phyloP scores from a whole-genome alignment of 352 stramenopile genomes.

The Blastocystis sp. region DNA sequence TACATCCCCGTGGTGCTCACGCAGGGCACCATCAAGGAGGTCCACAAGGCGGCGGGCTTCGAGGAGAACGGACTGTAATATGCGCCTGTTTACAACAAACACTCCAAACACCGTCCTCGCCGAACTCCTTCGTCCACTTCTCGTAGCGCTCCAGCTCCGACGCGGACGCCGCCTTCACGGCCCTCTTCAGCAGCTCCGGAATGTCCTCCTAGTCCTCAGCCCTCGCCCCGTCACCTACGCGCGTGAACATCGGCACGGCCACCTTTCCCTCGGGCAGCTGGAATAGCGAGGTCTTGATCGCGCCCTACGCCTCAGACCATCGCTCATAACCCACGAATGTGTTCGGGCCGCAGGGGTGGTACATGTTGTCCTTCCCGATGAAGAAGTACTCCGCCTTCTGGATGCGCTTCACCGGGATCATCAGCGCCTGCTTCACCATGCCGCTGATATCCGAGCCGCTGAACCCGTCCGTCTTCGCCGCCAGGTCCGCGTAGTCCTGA shows the following conservation, averaged over 20 bases:
- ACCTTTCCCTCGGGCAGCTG: conserved; percentile 79
- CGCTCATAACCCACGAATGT: not conserved
- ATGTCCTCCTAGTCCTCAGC: conserved; percentile 85
- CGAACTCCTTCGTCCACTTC: conserved; percentile 98
- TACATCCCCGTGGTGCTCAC: conserved; percentile 46
- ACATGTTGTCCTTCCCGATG: conserved; percentile 38
- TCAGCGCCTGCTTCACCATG: conserved; percentile 91
- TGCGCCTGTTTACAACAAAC: not conserved
- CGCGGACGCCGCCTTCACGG: conserved; percentile 86
- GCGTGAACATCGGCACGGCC: conserved; percentile 78
- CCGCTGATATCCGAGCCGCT: conserved; percentile 94
- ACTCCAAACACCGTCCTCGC: conserved; percentile 85
- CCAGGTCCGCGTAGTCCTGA: conserved; percentile 87
- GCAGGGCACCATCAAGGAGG: conserved; percentile 57
- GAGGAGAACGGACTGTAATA: conserved; percentile 42
- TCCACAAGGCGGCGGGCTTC: conserved; percentile 57
- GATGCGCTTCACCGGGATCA: conserved; percentile 92
- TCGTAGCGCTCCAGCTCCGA: conserved; percentile 94
- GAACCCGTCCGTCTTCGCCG: conserved; percentile 87
- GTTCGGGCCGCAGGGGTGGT: conserved; percentile 31
- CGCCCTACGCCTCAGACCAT: conserved; percentile 71
- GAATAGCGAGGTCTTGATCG: conserved; percentile 78
- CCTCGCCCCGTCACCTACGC: not conserved
- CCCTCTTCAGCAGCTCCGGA: conserved; percentile 87
- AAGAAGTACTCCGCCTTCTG: conserved; percentile 87